A percentile compares a stretch with the other conserved stretches of the same genome.
phyloP scores from a whole-genome alignment of 2,329 filamentous ascomycete genomes.

The Aspergillus chevalieri region DNA sequence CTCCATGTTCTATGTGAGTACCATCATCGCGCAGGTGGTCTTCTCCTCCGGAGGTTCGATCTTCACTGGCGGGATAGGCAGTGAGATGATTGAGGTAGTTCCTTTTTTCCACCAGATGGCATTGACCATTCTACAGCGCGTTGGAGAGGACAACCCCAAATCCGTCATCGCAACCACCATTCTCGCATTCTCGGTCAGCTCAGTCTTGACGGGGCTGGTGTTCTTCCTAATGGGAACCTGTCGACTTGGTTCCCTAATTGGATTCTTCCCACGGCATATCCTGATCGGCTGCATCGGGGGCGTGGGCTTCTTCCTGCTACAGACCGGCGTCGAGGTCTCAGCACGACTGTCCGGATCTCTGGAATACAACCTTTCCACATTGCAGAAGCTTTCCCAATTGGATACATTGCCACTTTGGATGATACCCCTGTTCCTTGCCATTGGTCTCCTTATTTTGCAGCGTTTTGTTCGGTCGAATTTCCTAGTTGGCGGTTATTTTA shows the following conservation, averaged over 20 bases:
- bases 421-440: constrained; percentile 68
- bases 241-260: constrained; percentile 83
- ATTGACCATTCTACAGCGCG: constrained; percentile 68
- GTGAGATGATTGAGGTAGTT: constrained; percentile 97
- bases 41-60: constrained; percentile 80
- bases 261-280: constrained; percentile 95
- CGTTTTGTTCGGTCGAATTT: constrained; percentile 73
- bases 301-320: constrained; percentile 88
- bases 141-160: constrained; percentile 74
- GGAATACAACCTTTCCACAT: constrained; percentile 69
- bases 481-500: constrained; percentile 79
- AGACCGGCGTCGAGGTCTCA: constrained; percentile 89
- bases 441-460: constrained; percentile 70
- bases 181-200: constrained; percentile 81
- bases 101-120: constrained; percentile 99
- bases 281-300: constrained; percentile 95
- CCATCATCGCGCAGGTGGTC: constrained; percentile 84
- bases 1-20: constrained; percentile 98
- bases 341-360: constrained; percentile 80
- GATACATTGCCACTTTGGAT: constrained; percentile 79
- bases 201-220: constrained; percentile 80
- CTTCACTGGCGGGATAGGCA: constrained; percentile 86
- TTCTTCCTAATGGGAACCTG: constrained; percentile 89
- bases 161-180: constrained; percentile 93
- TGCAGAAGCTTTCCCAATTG: constrained; percentile 64